Percentiles rank a stretch among this genome's conserved stretches.
Conservation (phyloP, 352 stramenopile genomes). For the Phytophthora chlamydospora region DNA sequence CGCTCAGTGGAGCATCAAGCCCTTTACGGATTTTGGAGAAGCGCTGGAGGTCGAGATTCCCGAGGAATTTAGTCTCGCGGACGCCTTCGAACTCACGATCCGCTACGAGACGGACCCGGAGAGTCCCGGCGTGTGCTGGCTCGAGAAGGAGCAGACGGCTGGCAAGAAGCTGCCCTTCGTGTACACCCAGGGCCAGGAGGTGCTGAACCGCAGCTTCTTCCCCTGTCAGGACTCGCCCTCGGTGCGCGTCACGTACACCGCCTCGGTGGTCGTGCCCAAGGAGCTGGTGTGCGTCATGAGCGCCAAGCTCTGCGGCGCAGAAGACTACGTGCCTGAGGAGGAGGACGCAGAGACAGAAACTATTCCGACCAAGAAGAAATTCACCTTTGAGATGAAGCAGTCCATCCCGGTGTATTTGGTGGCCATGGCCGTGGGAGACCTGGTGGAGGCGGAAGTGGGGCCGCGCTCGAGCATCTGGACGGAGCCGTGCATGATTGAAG, state of each 20-base stretch:
- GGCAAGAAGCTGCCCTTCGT: conserved; percentile 80
- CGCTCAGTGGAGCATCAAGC: conserved; percentile 48
- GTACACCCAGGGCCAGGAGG: conserved; percentile 88
- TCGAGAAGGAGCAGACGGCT: conserved; percentile 83
- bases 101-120: conserved; percentile 67
- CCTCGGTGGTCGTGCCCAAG: conserved; percentile 89
- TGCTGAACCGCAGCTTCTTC: conserved; percentile 87
- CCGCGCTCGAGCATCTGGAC: conserved; percentile 83
- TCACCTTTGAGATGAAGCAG: conserved; percentile 82
- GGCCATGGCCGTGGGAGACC: conserved; percentile 81
- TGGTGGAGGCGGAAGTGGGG: conserved; percentile 69
- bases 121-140: conserved; percentile 84
- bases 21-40: conserved; percentile 74
- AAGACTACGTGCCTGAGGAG: conserved; percentile 26
- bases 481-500: conserved; percentile 83
- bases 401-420: conserved; percentile 88
- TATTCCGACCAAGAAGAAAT: conserved; percentile 37
- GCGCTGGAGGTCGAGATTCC: conserved; percentile 58
- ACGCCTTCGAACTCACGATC: conserved; percentile 44
- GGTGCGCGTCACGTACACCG: conserved; percentile 96
- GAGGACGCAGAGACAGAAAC: conserved; percentile 16
- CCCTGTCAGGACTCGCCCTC: conserved; percentile 94
- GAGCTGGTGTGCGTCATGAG: conserved; percentile 93
- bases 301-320: conserved; percentile 50
- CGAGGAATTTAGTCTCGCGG: conserved; percentile 20